Percentiles rank a stretch among this genome's conserved stretches.
These are phyloP conservation scores for Plasmodium gonderi DNA, from an alignment of 169 alveolate genomes.

Conservation along the genomic window DNA sequence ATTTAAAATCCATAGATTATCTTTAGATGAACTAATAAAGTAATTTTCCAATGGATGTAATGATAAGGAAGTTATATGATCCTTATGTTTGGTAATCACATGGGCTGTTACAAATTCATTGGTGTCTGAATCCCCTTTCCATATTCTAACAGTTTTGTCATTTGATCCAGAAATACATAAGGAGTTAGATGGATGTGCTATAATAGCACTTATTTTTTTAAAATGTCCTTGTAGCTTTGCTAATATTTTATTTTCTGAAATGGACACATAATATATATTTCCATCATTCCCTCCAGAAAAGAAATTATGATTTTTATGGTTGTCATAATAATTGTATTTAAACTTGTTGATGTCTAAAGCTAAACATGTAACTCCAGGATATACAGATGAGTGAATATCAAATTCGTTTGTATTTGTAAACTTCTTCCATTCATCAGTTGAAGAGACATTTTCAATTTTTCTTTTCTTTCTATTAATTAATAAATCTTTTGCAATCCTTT, in stretches of 20 bases:
- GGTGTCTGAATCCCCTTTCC: constrained; percentile 79
- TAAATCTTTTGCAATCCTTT: constrained; percentile 79
- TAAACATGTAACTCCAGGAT: constrained; percentile 82
- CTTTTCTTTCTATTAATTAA: constrained; percentile 84
- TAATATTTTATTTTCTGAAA: constrained; percentile 75
- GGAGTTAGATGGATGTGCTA: constrained; percentile 78
- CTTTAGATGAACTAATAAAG: constrained; percentile 80
- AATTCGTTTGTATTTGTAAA: constrained; percentile 77
- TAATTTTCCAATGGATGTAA: constrained; percentile 89
- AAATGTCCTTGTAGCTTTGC: constrained; percentile 79
- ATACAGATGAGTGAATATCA: constrained; percentile 80
- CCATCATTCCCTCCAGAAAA: constrained; percentile 91
- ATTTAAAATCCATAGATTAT: constrained; percentile 84
- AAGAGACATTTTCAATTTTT: constrained; percentile 53
- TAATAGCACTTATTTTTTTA: constrained; percentile 80
- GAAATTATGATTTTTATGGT: constrained; percentile 71
- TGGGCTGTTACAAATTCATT: constrained; percentile 77
- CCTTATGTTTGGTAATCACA: constrained; percentile 82
- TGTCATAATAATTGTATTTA: constrained; percentile 34
- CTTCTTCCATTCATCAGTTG: constrained; percentile 68
- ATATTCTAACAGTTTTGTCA: constrained; percentile 85
- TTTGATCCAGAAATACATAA: constrained; percentile 81
- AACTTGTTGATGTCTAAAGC: constrained; percentile 64
- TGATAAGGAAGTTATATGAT: constrained; percentile 78
- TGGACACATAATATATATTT: constrained; percentile 80